Percentiles rank a stretch among this genome's conserved stretches.
phyloP scores from a whole-genome alignment of 345 rosid genomes.

The Erysimum cheiranthoides region DNA sequence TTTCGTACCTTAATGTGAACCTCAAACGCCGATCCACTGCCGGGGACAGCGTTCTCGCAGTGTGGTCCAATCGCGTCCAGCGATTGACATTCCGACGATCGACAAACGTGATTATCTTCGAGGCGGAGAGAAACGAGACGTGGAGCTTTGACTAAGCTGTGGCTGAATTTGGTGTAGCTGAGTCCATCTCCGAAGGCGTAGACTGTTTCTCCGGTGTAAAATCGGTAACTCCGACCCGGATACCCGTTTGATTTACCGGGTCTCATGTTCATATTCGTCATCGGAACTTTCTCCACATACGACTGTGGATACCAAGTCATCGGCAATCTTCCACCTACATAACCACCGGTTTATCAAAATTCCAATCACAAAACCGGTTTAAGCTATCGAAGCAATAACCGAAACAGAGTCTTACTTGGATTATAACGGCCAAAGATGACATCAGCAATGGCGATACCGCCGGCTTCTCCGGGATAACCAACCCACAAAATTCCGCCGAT shows the following conservation, averaged over 20 bases:
- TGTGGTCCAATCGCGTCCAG: slow-evolving; percentile 56
- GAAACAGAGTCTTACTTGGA: slow-evolving; percentile 64
- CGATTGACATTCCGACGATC: slow-evolving; percentile 64
- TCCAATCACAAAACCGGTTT: slow-evolving; percentile 4
- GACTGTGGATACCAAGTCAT: slow-evolving; percentile 99
- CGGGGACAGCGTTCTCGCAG: slow-evolving; percentile 52
- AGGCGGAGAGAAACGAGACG: slow-evolving; percentile 51
- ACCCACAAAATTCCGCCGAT: slow-evolving; percentile 86
- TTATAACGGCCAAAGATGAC: slow-evolving; percentile 73
- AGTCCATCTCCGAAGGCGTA: slow-evolving; percentile 88
- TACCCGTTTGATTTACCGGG: slow-evolving; percentile 72
- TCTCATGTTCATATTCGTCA: slow-evolving; percentile 99
- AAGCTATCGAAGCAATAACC: background rate
- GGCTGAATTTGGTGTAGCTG: slow-evolving; percentile 62
- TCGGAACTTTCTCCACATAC: slow-evolving; percentile 70
- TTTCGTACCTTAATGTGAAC: slow-evolving; percentile 63
- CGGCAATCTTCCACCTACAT: slow-evolving; percentile 83
- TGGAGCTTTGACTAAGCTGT: slow-evolving; percentile 66
- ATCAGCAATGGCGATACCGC: slow-evolving; percentile 94
- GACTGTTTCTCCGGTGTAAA: slow-evolving; percentile 87
- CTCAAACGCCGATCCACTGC: slow-evolving; percentile 49
- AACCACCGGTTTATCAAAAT: slow-evolving; percentile 27
- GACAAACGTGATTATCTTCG: slow-evolving; percentile 62
- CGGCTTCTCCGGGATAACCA: slow-evolving; percentile 94
- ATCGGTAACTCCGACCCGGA: slow-evolving; percentile 88